phyloP scores from a whole-genome alignment of 2,329 filamentous ascomycete species.

The Colletotrichum trifolii region DNA sequence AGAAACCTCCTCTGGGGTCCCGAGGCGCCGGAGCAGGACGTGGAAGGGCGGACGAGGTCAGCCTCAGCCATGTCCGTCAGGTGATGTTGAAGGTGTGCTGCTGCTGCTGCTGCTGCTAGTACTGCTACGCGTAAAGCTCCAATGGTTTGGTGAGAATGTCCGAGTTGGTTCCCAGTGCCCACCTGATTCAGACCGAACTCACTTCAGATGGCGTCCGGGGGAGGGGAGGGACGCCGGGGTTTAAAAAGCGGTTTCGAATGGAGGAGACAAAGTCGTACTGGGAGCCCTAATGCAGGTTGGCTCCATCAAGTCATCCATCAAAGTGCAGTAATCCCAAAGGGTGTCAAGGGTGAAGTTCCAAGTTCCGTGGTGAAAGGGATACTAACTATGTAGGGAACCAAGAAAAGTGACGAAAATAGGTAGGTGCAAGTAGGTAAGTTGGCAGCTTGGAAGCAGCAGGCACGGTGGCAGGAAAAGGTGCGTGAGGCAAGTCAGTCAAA shows the following conservation, averaged over 20 bases:
- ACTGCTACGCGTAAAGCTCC: conserved; percentile 1
- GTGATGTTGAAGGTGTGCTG: conserved; percentile 9
- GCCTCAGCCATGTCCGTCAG: conserved; percentile 33
- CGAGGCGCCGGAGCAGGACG: conserved; percentile 34
- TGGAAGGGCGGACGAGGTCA: conserved; percentile 32
- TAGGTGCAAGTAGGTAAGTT: conserved; percentile 25
- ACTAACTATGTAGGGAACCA: background rate
- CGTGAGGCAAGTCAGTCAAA: too few relatives aligned
- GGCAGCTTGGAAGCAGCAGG: conserved; percentile 18
- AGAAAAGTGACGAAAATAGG: conserved; percentile 32
- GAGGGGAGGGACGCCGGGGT: conserved; percentile 27
- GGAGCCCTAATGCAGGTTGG: conserved; percentile 36
- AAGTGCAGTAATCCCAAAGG: conserved; percentile 18
- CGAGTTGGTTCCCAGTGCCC: conserved; percentile 27
- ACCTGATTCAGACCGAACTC: conserved; percentile 29
- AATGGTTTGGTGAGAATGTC: conserved; percentile 10
- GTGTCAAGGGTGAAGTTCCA: conserved; percentile 12
- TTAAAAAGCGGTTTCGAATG: conserved; percentile 29
- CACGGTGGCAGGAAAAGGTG: background rate
- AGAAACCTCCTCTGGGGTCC: conserved; percentile 32
- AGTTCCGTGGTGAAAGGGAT: background rate
- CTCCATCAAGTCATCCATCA: conserved; percentile 27
- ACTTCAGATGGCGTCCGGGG: conserved; percentile 31
- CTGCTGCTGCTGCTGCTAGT: too few relatives aligned
- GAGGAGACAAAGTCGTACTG: conserved; percentile 22